These are phyloP conservation scores for Ganoderma lucidum DNA, from an alignment of 1,284 basidiomycete genomes.

Conservation along the genomic window DNA sequence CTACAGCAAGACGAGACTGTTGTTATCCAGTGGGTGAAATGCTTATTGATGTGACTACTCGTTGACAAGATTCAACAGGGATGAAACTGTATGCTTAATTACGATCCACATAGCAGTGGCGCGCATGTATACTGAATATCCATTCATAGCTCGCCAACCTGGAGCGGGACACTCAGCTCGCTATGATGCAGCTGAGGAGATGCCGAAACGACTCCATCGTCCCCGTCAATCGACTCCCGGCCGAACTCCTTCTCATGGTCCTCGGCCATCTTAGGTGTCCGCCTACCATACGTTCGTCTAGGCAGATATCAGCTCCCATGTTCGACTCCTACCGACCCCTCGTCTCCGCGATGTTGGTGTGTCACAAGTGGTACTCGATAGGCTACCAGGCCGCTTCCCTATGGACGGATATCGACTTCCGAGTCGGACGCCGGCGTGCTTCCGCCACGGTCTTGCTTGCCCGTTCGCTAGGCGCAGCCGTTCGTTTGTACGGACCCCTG, in stretches of 20 bases:
- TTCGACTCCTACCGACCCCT: neutral
- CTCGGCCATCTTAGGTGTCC: neutral
- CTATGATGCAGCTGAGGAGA: neutral
- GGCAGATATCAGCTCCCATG: neutral
- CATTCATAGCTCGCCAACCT: neutral
- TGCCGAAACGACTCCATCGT: neutral
- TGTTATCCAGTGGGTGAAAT: neutral
- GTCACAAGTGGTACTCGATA: neutral
- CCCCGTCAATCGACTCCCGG: neutral
- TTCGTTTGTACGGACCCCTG: neutral
- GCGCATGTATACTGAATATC: neutral
- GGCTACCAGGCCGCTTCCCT: neutral
- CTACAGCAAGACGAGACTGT: neutral
- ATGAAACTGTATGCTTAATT: neutral
- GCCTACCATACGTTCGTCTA: neutral
- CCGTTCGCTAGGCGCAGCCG: neutral
- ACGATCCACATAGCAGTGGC: neutral
- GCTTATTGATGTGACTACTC: neutral
- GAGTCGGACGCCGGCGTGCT: neutral
- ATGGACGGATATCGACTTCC: neutral
- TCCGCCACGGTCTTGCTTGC: neutral
- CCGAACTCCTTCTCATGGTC: neutral
- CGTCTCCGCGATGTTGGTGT: neutral
- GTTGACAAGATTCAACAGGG: neutral
- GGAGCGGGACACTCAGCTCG: neutral